These are phyloP conservation scores for Ceratopteris richardii DNA, from an alignment of 75 land plant genomes.

Conservation along the genomic window DNA sequence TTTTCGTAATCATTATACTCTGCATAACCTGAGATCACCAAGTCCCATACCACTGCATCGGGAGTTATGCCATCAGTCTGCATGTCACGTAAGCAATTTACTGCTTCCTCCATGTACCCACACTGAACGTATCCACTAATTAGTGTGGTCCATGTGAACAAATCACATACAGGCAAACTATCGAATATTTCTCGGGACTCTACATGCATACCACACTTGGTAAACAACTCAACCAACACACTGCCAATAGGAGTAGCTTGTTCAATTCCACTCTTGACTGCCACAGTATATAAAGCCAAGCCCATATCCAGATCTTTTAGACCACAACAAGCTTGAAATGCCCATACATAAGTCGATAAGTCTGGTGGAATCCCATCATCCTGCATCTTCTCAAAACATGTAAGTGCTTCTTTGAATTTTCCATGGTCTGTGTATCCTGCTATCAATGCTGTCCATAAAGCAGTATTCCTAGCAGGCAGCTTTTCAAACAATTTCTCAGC, in stretches of 20 bases:
- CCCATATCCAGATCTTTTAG: slow-evolving; percentile 31
- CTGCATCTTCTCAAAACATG: slow-evolving; percentile 22
- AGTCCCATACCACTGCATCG: slow-evolving; percentile 10
- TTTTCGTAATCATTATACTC: background rate
- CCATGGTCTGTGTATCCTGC: slow-evolving; percentile 26
- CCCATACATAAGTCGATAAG: background rate
- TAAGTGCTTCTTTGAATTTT: slow-evolving; percentile 13
- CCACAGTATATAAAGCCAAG: slow-evolving; percentile 24
- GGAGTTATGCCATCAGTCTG: slow-evolving; percentile 7
- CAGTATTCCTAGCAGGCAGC: slow-evolving; percentile 21
- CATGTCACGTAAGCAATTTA: slow-evolving; percentile 34
- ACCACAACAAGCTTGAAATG: slow-evolving; percentile 10
- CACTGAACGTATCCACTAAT: slow-evolving; percentile 41
- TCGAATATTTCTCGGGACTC: slow-evolving; percentile 38
- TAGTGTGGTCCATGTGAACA: slow-evolving; percentile 54
- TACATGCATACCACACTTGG: slow-evolving; percentile 40
- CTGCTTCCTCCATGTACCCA: slow-evolving; percentile 30
- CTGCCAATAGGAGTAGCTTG: slow-evolving; percentile 10
- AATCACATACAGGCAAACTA: slow-evolving; percentile 15
- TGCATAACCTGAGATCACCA: slow-evolving; percentile 13
- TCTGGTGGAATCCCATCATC: slow-evolving; percentile 5
- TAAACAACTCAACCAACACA: slow-evolving; percentile 36
- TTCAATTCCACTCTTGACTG: slow-evolving; percentile 18
- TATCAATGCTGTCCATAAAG: slow-evolving; percentile 35
- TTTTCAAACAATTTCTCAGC: slow-evolving; percentile 33